Percentiles rank a stretch among this genome's conserved stretches.
Evolutionary conservation across 305 asterid genomes (phyloP).

Genomic region (Rubia tinctorum): DNA sequence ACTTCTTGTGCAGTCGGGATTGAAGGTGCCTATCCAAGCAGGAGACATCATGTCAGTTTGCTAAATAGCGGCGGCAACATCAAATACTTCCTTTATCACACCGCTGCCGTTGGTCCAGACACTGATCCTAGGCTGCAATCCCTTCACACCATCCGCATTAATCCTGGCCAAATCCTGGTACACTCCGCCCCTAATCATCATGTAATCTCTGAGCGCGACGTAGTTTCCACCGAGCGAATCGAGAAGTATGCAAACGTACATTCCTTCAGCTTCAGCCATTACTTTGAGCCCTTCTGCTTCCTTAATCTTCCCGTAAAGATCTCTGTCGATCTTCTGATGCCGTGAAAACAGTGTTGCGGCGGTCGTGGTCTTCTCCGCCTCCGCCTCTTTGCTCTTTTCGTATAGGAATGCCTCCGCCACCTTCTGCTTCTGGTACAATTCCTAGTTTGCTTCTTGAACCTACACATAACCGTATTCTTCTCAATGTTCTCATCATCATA

Average conservation of each 20-base stretch:
- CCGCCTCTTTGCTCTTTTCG: slow-evolving; percentile 26
- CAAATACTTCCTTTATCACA: no score
- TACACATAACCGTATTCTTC: background rate
- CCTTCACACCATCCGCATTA: slow-evolving; percentile 21
- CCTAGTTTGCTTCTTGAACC: slow-evolving; percentile 37
- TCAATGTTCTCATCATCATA: no score
- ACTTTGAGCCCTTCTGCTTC: slow-evolving; percentile 30
- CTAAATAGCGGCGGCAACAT: slow-evolving; percentile 24
- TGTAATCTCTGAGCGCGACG: slow-evolving; percentile 22
- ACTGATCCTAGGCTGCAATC: slow-evolving; percentile 30
- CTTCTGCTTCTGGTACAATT: slow-evolving; percentile 25
- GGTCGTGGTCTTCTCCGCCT: slow-evolving; percentile 25
- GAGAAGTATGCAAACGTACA: slow-evolving; percentile 17
- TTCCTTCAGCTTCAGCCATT: slow-evolving; percentile 31
- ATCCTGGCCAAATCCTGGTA: slow-evolving; percentile 26
- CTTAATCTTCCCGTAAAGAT: slow-evolving; percentile 21
- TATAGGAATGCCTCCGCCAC: slow-evolving; percentile 27
- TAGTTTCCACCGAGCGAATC: slow-evolving; percentile 25
- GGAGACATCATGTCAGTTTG: slow-evolving; percentile 34
- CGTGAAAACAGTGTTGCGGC: slow-evolving; percentile 20
- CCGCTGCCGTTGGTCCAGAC: slow-evolving; percentile 22
- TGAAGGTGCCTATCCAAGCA: slow-evolving; percentile 24
- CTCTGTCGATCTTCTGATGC: slow-evolving; percentile 22
- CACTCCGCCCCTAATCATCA: slow-evolving; percentile 25
- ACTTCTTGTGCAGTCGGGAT: background rate